Evolutionary conservation across 352 stramenopile genomes (phyloP).

Genomic region (Pythium periplocum): DNA sequence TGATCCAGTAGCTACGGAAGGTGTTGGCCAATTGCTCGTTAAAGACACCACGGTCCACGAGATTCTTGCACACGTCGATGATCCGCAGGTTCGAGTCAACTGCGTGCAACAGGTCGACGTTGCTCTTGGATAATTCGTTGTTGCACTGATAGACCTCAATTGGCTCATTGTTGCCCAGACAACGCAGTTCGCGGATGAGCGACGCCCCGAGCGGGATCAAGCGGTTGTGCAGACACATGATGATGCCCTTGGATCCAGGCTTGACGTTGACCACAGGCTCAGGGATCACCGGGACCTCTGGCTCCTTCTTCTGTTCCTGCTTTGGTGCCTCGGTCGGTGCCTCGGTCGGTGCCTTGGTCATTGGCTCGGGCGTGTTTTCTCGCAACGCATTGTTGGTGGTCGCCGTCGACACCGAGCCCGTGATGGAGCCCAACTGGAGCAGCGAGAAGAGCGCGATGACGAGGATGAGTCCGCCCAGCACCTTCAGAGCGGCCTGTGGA

Average conservation of each 20-base stretch:
- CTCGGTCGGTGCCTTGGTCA: conserved; percentile 1
- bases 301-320: not conserved
- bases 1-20: conserved; percentile 33
- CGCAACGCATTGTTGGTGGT: not conserved
- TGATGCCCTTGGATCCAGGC: conserved; percentile 19
- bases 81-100: conserved; percentile 21
- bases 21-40: conserved; percentile 9
- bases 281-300: conserved; percentile 4
- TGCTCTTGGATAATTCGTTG: conserved; percentile 18
- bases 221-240: conserved; percentile 26
- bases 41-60: conserved; percentile 16
- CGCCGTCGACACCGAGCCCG: not conserved
- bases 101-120: conserved; percentile 10
- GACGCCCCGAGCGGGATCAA: conserved; percentile 25
- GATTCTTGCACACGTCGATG: conserved; percentile 25
- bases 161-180: conserved; percentile 20
- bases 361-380: not conserved
- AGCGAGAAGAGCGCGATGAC: conserved; percentile 13
- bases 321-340: conserved; percentile 2
- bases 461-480: conserved; percentile 16
- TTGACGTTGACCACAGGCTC: conserved; percentile 7
- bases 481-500: conserved; percentile 8
- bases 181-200: conserved; percentile 23
- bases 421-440: conserved; percentile 13
- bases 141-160: conserved; percentile 24